A percentile compares a stretch with the other conserved stretches of the same genome.
Conservation (phyloP, 2,329 filamentous ascomycete species). For the Plenodomus biglobosus region DNA sequence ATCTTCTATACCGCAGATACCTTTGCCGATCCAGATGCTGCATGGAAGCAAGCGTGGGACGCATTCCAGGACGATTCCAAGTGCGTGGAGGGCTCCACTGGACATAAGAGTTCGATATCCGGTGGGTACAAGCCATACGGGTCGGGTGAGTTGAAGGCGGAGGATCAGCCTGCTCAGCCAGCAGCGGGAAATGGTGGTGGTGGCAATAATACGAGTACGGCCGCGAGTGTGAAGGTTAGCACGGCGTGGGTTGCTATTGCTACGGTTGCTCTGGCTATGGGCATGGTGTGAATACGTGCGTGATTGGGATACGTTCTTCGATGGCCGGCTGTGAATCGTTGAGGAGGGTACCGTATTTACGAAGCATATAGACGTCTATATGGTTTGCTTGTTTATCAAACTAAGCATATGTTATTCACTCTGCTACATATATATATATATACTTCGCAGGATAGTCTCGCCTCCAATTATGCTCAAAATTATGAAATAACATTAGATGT, state of each 20-base stretch:
- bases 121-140: slow-evolving; percentile 33
- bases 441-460: no score
- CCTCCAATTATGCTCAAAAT: no score
- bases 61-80: slow-evolving; percentile 20
- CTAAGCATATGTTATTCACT: no score
- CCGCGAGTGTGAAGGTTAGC: slow-evolving; percentile 1
- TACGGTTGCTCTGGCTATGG: slow-evolving; percentile 5
- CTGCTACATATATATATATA: no score
- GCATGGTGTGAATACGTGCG: slow-evolving; percentile 7
- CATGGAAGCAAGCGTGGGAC: slow-evolving; percentile 52
- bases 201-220: slow-evolving; percentile 1
- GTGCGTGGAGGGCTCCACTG: slow-evolving; percentile 29
- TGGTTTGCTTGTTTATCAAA: no score
- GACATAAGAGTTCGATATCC: slow-evolving; percentile 25
- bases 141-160: slow-evolving; percentile 15
- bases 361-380: no score
- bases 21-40: slow-evolving; percentile 49
- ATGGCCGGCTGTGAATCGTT: not conserved
- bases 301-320: not conserved
- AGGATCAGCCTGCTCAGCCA: slow-evolving; percentile 18
- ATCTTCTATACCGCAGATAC: slow-evolving; percentile 62
- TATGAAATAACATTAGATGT: no score
- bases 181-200: not conserved
- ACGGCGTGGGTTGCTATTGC: not conserved
- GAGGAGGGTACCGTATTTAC: not conserved